Percentiles rank a stretch among this genome's conserved stretches.
Evolutionary conservation across 2,329 filamentous ascomycete genomes (phyloP).

Genomic region (Sporothrix curviconia): DNA sequence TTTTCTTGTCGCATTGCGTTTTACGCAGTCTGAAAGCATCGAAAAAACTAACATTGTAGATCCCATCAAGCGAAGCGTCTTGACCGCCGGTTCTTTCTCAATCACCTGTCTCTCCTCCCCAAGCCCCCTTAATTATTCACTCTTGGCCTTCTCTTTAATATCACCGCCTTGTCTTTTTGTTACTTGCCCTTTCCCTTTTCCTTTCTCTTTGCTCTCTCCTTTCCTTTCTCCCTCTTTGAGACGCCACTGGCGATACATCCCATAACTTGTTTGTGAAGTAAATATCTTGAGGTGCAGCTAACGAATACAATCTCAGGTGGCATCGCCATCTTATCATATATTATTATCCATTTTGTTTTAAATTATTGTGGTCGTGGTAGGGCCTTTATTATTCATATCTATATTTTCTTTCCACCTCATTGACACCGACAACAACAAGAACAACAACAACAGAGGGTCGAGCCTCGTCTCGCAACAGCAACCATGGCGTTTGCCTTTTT

Average conservation of each 20-base stretch:
- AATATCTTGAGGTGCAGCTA: neutral
- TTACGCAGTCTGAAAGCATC: neutral
- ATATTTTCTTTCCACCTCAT: no score
- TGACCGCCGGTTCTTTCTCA: neutral
- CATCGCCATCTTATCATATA: neutral
- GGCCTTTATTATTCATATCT: neutral
- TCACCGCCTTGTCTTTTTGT: neutral
- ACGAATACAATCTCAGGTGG: neutral
- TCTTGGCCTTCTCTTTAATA: neutral
- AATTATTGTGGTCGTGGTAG: neutral
- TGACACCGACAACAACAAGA: neutral
- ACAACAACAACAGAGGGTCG: neutral
- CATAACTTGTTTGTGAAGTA: neutral
- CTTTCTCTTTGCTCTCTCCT: neutral
- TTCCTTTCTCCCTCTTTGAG: neutral
- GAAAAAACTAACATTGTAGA: neutral
- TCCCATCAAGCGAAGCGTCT: neutral
- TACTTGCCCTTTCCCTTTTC: neutral
- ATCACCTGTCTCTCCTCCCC: neutral
- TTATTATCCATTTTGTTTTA: neutral
- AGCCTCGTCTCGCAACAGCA: neutral
- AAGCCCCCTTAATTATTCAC: neutral
- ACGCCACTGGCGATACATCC: no score
- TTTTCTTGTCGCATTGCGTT: no score
- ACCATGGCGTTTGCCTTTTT: constrained; percentile 9